Percentiles rank a stretch among this genome's conserved stretches.
These are phyloP conservation scores for Persicaria tinctoria DNA, from an alignment of 148 eudicot species.

Conservation along the genomic window DNA sequence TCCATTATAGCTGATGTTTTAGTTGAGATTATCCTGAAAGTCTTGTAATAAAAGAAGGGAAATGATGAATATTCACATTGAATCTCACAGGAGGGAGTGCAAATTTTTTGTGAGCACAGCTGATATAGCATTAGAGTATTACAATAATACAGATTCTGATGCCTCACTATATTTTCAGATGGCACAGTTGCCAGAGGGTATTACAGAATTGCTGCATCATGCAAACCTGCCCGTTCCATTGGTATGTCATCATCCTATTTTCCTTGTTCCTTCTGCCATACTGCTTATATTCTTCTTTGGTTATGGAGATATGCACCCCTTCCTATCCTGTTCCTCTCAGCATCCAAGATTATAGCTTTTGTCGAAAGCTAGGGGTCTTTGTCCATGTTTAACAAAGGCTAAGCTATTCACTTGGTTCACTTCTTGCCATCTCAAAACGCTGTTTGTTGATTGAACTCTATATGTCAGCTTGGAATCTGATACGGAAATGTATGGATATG, in stretches of 20 bases:
- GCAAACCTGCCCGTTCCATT: conserved; percentile 64
- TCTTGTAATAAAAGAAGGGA: neutral
- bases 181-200: conserved; percentile 90
- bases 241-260: conserved; percentile 35
- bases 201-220: conserved; percentile 77
- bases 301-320: too few species aligned
- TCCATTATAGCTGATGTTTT: neutral
- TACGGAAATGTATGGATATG: too few species aligned
- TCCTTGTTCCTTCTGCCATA: too few species aligned
- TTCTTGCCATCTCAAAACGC: too few species aligned
- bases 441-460: too few species aligned
- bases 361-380: too few species aligned
- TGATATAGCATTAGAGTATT: neutral
- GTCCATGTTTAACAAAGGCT: too few species aligned
- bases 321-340: too few species aligned
- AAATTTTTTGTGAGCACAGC: neutral
- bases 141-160: neutral
- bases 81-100: neutral
- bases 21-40: neutral
- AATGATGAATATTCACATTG: neutral
- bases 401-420: too few species aligned
- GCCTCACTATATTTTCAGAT: conserved; percentile 41
- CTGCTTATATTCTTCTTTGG: too few species aligned
- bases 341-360: too few species aligned
- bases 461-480: too few species aligned